Conservation (phyloP, 768 basidiomycete genomes). For the Mycena capillaripes region DNA sequence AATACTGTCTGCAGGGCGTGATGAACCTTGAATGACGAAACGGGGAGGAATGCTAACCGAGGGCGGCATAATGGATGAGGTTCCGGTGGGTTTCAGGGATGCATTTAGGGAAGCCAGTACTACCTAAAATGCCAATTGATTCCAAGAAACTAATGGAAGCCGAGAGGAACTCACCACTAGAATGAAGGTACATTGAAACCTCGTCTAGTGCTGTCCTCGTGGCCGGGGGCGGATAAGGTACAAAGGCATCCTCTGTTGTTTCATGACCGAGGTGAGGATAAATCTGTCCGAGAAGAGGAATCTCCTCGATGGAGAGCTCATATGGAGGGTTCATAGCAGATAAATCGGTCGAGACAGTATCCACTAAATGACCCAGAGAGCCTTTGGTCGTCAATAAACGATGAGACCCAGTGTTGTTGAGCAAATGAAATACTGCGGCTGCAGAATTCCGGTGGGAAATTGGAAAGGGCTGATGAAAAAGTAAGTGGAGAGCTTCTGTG, state of each 20-base stretch:
- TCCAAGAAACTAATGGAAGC: neutral
- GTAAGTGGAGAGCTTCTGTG: neutral
- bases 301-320: conserved; percentile 47
- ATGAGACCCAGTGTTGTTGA: conserved; percentile 47
- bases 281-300: conserved; percentile 48
- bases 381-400: conserved; percentile 20
- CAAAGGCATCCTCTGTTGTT: conserved; percentile 44
- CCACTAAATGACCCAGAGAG: conserved; percentile 1
- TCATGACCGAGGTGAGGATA: conserved; percentile 60
- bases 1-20: neutral
- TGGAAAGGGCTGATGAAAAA: conserved; percentile 51
- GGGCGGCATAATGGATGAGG: conserved; percentile 2
- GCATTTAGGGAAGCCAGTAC: conserved; percentile 32
- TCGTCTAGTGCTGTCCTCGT: conserved; percentile 37
- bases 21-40: neutral
- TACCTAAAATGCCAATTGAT: conserved; percentile 5
- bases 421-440: conserved; percentile 50
- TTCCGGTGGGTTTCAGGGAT: conserved; percentile 27
- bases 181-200: conserved; percentile 56
- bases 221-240: conserved; percentile 42
- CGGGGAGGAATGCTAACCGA: neutral
- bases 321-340: conserved; percentile 6
- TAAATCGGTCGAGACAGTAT: neutral
- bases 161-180: conserved; percentile 33
- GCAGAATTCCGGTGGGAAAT: conserved; percentile 58